Conservation (phyloP, 208 protist genomes). For the Zelonia costaricensis region DNA sequence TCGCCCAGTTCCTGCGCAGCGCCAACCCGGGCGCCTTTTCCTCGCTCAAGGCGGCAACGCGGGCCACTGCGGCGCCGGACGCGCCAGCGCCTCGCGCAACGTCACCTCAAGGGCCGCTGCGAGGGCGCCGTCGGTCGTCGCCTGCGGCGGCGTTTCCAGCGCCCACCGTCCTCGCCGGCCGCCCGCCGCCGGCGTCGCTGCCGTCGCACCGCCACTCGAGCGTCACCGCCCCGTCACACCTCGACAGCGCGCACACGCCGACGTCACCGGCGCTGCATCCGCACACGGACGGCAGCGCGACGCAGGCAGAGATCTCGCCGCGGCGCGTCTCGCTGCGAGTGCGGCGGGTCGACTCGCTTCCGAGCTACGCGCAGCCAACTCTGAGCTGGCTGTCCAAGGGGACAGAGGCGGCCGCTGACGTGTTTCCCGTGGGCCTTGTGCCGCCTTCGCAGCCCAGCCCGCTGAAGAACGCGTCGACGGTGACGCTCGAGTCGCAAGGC, state of each 20-base stretch:
- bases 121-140: background rate
- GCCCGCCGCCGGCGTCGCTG: background rate
- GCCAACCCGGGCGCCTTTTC: slow-evolving; percentile 19
- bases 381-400: slow-evolving; percentile 74
- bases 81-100: too few relatives aligned
- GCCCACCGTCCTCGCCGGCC: slow-evolving; percentile 8
- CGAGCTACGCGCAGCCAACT: slow-evolving; percentile 75
- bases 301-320: background rate
- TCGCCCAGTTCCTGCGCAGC: slow-evolving; percentile 23
- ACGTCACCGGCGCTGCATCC: slow-evolving; percentile 8
- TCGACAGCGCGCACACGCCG: slow-evolving; percentile 3
- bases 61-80: background rate
- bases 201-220: background rate
- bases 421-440: slow-evolving; percentile 10
- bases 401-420: slow-evolving; percentile 33
- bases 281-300: background rate
- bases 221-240: background rate
- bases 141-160: background rate
- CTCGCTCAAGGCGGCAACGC: slow-evolving; percentile 13
- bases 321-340: background rate
- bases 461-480: background rate
- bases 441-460: slow-evolving; percentile 2
- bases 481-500: too few relatives aligned
- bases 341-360: slow-evolving; percentile 8
- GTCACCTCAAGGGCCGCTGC: too few relatives aligned